These are phyloP conservation scores for Cladorrhinum sp. DNA, from an alignment of 2,329 filamentous ascomycete genomes.

Conservation along the genomic window DNA sequence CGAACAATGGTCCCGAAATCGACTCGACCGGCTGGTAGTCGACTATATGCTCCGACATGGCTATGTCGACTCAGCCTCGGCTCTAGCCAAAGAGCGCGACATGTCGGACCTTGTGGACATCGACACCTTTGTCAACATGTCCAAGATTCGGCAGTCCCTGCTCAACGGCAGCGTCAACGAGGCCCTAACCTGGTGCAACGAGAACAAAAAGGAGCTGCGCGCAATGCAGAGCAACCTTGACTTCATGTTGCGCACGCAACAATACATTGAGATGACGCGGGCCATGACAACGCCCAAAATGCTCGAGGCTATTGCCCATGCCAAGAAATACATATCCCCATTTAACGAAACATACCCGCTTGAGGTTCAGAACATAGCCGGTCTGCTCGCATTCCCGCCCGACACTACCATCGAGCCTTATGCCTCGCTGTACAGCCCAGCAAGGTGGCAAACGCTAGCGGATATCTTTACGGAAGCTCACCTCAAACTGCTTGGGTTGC, in stretches of 20 bases:
- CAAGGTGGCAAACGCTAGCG: constrained; percentile 74
- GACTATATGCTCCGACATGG: constrained; percentile 87
- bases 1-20: constrained; percentile 79
- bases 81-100: constrained; percentile 69
- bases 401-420: constrained; percentile 49
- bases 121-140: constrained; percentile 80
- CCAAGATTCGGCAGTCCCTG: constrained; percentile 71
- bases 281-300: constrained; percentile 61
- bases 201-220: constrained; percentile 88
- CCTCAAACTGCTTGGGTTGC: constrained; percentile 79
- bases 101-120: constrained; percentile 85
- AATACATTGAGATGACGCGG: constrained; percentile 88
- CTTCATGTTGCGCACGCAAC: constrained; percentile 88
- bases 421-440: constrained; percentile 55
- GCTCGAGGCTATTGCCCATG: constrained; percentile 75
- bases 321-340: constrained; percentile 73
- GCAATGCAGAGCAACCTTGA: constrained; percentile 88
- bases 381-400: constrained; percentile 65
- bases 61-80: constrained; percentile 72
- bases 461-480: constrained; percentile 81
- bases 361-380: constrained; percentile 70
- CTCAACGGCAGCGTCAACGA: constrained; percentile 68
- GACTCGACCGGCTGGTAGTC: constrained; percentile 82
- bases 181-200: constrained; percentile 83
- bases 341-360: constrained; percentile 66